Percentiles rank a stretch among this genome's conserved stretches.
Evolutionary conservation across 2,329 filamentous ascomycete species (phyloP).

Genomic region (Nigrospora sphaerica): DNA sequence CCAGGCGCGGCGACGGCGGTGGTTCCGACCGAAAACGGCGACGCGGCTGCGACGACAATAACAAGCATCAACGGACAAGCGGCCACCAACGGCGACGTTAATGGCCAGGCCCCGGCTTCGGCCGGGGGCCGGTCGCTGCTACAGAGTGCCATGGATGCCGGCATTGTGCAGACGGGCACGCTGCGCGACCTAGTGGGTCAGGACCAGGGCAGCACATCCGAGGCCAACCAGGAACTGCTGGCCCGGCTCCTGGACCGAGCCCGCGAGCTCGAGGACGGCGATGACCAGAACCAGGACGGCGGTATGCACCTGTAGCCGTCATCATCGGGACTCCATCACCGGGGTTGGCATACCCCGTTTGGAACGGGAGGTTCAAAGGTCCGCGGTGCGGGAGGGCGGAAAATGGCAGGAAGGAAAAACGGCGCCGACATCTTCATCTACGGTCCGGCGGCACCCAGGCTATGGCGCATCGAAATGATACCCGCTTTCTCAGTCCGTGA

Average conservation of each 20-base stretch:
- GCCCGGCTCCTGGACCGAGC: too few relatives aligned
- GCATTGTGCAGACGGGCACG: conserved; percentile 52
- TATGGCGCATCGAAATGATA: too few relatives aligned
- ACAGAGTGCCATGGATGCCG: conserved; percentile 14
- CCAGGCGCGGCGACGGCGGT: background rate
- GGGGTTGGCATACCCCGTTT: too few relatives aligned
- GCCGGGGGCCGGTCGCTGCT: background rate
- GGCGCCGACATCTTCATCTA: too few relatives aligned
- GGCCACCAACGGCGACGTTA: background rate
- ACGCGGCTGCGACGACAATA: background rate
- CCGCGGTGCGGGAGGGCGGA: too few relatives aligned
- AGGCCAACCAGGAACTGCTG: conserved; percentile 1
- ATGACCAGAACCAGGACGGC: conserved; percentile 39
- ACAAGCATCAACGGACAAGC: background rate
- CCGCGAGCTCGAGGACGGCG: conserved; percentile 27
- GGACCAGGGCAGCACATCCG: conserved; percentile 44
- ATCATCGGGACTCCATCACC: too few relatives aligned
- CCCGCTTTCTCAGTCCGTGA: too few relatives aligned
- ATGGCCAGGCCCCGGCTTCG: background rate
- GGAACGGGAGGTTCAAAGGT: too few relatives aligned
- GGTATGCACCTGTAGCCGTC: conserved; percentile 52
- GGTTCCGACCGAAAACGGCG: background rate
- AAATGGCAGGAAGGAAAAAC: too few relatives aligned
- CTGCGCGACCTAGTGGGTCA: conserved; percentile 45
- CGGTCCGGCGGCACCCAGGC: too few relatives aligned